Percentiles rank a stretch among this genome's conserved stretches.
phyloP scores from a whole-genome alignment of 148 eudicot genomes.

The Agrostemma githago region DNA sequence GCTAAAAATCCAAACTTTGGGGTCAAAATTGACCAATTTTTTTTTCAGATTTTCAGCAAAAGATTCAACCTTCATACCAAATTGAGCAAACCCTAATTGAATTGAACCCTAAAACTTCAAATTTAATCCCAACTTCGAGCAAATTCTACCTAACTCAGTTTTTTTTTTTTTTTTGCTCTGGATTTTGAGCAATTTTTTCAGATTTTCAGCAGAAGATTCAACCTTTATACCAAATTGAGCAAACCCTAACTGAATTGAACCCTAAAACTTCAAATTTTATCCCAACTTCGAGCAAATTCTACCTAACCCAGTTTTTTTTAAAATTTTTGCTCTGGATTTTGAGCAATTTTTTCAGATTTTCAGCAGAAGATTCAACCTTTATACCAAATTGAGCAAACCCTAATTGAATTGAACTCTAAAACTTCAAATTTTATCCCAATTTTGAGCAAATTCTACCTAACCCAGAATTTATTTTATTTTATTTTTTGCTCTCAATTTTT shows the following conservation, averaged over 20 bases:
- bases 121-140: no score
- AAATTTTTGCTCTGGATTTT: no score
- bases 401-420: neutral
- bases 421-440: neutral
- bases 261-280: neutral
- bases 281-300: no score
- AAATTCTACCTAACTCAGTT: no score
- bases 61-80: neutral
- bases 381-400: conserved; percentile 4
- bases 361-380: conserved; percentile 9
- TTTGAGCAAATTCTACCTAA: neutral
- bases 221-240: conserved; percentile 8
- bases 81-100: conserved; percentile 8
- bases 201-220: neutral
- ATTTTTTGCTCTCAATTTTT: neutral
- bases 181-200: neutral
- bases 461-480: neutral
- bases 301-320: no score
- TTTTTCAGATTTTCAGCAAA: conserved; percentile 22
- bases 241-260: conserved; percentile 1
- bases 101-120: conserved; percentile 21
- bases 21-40: conserved; percentile 40
- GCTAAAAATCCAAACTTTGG: no score
- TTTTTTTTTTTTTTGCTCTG: no score
- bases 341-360: neutral